phyloP scores from a whole-genome alignment of 805 yeast species.

The Brettanomyces custersianus region DNA sequence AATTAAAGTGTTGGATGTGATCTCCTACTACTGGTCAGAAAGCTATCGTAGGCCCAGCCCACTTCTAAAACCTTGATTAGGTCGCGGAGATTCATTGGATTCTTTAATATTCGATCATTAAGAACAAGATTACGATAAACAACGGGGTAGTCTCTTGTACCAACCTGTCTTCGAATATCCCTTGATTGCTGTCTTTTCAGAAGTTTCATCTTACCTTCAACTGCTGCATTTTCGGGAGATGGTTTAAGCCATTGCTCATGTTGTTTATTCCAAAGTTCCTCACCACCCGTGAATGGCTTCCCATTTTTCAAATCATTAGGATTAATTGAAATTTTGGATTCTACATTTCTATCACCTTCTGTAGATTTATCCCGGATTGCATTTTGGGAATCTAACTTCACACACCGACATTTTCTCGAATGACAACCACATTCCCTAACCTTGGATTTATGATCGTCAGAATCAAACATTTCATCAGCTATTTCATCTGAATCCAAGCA shows the following conservation, averaged over 20 bases:
- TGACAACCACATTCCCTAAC: too few relatives aligned
- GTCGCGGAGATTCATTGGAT: constrained; percentile 67
- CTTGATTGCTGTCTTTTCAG: constrained; percentile 15
- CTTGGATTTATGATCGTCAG: constrained; percentile 4
- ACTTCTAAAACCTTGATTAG: constrained; percentile 62
- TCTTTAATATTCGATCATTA: constrained; percentile 56
- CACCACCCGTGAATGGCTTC: constrained; percentile 35
- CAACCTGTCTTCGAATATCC: constrained; percentile 20
- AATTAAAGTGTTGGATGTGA: background rate
- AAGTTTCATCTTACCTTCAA: constrained; percentile 18
- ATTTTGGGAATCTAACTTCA: constrained; percentile 1
- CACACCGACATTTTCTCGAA: too few relatives aligned
- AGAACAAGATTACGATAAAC: constrained; percentile 65
- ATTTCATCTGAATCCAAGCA: constrained; percentile 40
- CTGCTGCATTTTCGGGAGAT: constrained; percentile 19
- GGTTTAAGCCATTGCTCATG: constrained; percentile 58
- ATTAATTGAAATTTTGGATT: background rate
- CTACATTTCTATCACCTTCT: too few relatives aligned
- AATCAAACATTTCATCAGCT: constrained; percentile 39
- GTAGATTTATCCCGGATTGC: too few relatives aligned
- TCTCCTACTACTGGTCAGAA: background rate
- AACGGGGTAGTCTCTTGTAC: constrained; percentile 36
- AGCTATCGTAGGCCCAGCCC: constrained; percentile 58
- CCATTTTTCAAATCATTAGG: constrained; percentile 3
- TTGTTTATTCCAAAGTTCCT: constrained; percentile 59